Base-by-base conservation (phyloP, 148 eudicot species). In the Chenopodium quinoa region DNA sequence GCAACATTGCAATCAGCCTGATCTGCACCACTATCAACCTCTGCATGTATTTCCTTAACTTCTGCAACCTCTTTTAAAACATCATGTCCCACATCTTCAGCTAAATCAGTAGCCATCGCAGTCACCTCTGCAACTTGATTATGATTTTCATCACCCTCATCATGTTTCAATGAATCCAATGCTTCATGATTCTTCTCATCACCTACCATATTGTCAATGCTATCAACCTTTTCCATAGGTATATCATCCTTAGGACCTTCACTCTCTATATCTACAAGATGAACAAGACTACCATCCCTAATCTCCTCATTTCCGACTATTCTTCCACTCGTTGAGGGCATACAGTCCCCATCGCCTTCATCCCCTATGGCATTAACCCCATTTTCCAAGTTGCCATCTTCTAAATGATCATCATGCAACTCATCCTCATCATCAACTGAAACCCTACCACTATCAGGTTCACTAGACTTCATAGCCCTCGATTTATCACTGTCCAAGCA, bases 361-460 rank as follows among this genome's bases (percentile, higher is more conserved):
- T 70, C 80, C 78, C 84, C 85, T 44, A 75, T 69, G 17, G 77
- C 73, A 70, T 83, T 87, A 69, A 73, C 67, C 65, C 63, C 83
- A 72, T 62, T 77, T n/a, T 69, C 84, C 82, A 86, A 78, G 25
- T 48, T 70, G 4, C 27, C 89, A 82, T 82, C 88, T 64, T 77
- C 88, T 48, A 40, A 71, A 62, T 63, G 73, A 77, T 73, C 88
- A 80, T 62, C 86, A 71, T 66, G 80, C 77, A 84, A 80, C 84
- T 87, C 14, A 50, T 9, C 52, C 52, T 48, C 87, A 65, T 74
- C 52, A 34, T 82, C 80, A 86, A 69, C 86, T 7, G 88, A 90
- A 82, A 82, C 93, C 82, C 82, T 86, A 54, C 84, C 80, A 81
- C 89, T 76, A 58, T 85, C 92, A n/a, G 83, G 81, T 78, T 89